Base-by-base conservation (phyloP, 306 rosid species). In the Hylodesmum podocarpum region DNA sequence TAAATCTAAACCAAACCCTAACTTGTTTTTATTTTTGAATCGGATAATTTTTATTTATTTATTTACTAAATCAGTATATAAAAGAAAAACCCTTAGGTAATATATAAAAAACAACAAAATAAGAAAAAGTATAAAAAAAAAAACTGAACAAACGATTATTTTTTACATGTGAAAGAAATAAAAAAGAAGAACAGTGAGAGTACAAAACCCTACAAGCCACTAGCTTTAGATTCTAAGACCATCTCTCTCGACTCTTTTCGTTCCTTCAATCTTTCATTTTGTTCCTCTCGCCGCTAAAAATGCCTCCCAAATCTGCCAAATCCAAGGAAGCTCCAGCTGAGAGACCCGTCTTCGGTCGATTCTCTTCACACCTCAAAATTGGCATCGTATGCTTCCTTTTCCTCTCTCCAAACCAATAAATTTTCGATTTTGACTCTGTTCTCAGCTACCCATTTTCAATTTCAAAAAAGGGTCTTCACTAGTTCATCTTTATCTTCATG, bases 251-350 rank as follows among this genome's bases (percentile, higher is more conserved):
- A 3, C n/a, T 37, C 41, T 37, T 14, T 3, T 3, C 18, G 44
- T 12, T 54, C 34, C n/a, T n/a, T n/a, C n/a, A n/a, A n/a, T n/a
- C n/a, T n/a, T 65, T 73, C 73, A 22, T 66, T 70, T 19, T 2
- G 1, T 33, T n/a, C n/a, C n/a, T n/a, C n/a, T 51, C 54, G 46
- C 79, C 72, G 29, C 78, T 50, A 51, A 90, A 49, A 73, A 94
- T 94, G 98, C 97, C 98, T 84, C 97, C 98, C 1, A 94, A 94
- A 84, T 59, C 97, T 53, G 84, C 96, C 25, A 94, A 94, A 72
- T 88, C 89, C 8, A 94, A 94, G 88, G 98, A 94, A 78, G 91
- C 88, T 13, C 93, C 97, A 6, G 91, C 84, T 47, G 98, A 94
- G 82, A 89, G 97, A 34, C 84, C 94, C 69, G 84, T 91, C 84